phyloP scores from a whole-genome alignment of 441 rosid genomes.

The Pelargonium fulgidum region DNA sequence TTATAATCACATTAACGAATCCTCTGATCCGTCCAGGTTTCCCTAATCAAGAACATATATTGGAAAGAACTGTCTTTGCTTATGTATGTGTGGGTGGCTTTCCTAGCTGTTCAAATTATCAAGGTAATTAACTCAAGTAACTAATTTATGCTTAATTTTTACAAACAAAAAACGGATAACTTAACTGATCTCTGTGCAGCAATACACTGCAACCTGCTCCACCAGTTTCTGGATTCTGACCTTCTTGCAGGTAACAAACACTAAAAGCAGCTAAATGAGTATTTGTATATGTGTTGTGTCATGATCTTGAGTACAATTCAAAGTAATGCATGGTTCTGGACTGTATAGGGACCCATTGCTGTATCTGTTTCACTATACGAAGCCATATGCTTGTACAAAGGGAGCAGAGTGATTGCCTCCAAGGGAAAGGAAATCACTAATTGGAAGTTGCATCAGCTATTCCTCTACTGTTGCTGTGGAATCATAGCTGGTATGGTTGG shows the following conservation, averaged over 20 bases:
- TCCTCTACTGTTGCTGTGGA: constrained; percentile 43
- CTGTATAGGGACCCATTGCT: constrained; percentile 44
- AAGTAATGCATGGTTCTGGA: no score
- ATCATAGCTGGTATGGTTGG: constrained; percentile 56
- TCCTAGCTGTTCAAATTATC: constrained; percentile 47
- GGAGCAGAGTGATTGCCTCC: constrained; percentile 54
- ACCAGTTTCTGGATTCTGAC: constrained; percentile 53
- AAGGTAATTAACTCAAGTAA: constrained; percentile 32
- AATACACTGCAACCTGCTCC: constrained; percentile 45
- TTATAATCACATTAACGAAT: no score
- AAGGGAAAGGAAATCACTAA: constrained; percentile 44
- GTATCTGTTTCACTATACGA: constrained; percentile 49
- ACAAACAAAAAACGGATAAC: no score
- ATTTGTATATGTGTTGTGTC: no score
- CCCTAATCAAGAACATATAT: constrained; percentile 29
- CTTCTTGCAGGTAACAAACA: constrained; percentile 46
- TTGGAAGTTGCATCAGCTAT: constrained; percentile 35
- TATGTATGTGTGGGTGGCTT: constrained; percentile 56
- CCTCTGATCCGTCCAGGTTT: neutral
- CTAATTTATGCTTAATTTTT: no score
- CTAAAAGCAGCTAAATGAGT: no score
- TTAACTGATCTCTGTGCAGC: no score
- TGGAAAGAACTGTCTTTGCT: constrained; percentile 72
- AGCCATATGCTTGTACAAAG: constrained; percentile 52
- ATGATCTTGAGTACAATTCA: no score